Evolutionary conservation across 2,329 filamentous ascomycete species (phyloP).

Genomic region (Fusarium nygamai): DNA sequence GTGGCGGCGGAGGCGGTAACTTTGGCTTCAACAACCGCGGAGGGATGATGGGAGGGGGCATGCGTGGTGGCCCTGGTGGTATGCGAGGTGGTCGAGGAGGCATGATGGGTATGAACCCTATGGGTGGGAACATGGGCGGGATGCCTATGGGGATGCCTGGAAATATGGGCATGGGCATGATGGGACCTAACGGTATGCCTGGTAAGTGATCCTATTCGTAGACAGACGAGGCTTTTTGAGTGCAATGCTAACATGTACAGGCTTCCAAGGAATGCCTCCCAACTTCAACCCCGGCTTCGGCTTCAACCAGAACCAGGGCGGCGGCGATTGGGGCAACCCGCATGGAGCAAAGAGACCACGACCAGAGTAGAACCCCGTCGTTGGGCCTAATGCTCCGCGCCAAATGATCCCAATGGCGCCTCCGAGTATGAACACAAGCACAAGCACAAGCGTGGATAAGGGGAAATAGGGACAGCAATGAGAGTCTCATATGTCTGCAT

Average conservation of each 20-base stretch:
- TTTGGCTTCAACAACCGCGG: slow-evolving; percentile 59
- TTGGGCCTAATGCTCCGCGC: not conserved
- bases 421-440: not conserved
- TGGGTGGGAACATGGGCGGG: slow-evolving; percentile 56
- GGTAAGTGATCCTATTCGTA: slow-evolving; percentile 41
- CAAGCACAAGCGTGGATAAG: not conserved
- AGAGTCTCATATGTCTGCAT: not conserved
- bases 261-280: slow-evolving; percentile 74
- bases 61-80: slow-evolving; percentile 60
- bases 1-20: slow-evolving; percentile 60
- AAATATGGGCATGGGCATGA: slow-evolving; percentile 64
- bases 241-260: slow-evolving; percentile 49
- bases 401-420: not conserved
- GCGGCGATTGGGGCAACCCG: slow-evolving; percentile 77
- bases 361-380: slow-evolving; percentile 64
- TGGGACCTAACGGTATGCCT: slow-evolving; percentile 60
- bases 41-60: slow-evolving; percentile 58
- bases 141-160: slow-evolving; percentile 68
- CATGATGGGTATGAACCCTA: slow-evolving; percentile 61
- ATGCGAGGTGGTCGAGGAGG: slow-evolving; percentile 60
- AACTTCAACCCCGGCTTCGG: slow-evolving; percentile 77
- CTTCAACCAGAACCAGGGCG: slow-evolving; percentile 65
- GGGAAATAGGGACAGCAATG: not conserved
- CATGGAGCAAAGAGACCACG: slow-evolving; percentile 83
- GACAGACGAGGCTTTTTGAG: not conserved